phyloP scores from a whole-genome alignment of 2,329 filamentous ascomycete species.

The Penicillium brevicompactum region DNA sequence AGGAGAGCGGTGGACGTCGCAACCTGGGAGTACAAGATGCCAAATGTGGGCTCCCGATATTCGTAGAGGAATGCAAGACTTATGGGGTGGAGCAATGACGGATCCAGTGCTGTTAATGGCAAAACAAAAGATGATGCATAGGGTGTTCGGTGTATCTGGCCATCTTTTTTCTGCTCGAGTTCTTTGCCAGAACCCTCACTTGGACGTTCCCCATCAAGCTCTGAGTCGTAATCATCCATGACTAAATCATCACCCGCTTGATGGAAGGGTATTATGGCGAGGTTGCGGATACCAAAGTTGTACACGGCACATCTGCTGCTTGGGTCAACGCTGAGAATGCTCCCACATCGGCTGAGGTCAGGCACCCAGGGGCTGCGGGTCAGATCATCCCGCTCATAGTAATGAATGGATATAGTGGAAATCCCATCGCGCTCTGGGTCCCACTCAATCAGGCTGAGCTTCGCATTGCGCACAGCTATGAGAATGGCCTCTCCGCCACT shows the following conservation, averaged over 20 bases:
- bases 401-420: conserved; percentile 91
- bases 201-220: conserved; percentile 69
- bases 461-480: conserved; percentile 84
- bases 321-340: conserved; percentile 83
- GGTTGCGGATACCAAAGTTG: conserved; percentile 83
- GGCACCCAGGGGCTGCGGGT: conserved; percentile 80
- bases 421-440: conserved; percentile 77
- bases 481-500: conserved; percentile 83
- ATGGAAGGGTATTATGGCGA: conserved; percentile 92
- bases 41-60: conserved; percentile 96
- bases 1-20: conserved; percentile 73
- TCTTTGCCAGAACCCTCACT: conserved; percentile 39
- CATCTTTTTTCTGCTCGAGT: conserved; percentile 38
- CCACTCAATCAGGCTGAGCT: conserved; percentile 92
- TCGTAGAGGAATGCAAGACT: conserved; percentile 93
- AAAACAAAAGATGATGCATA: conserved; percentile 93
- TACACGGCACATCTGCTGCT: conserved; percentile 90
- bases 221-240: conserved; percentile 88
- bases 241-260: conserved; percentile 84
- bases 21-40: conserved; percentile 79
- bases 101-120: conserved; percentile 84
- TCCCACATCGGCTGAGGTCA: conserved; percentile 73
- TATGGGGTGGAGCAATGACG: conserved; percentile 81
- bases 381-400: conserved; percentile 93
- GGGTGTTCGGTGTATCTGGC: conserved; percentile 58